These are phyloP conservation scores for Rhizopus sp. DNA, from an alignment of 371 early-diverging fungal species.

Conservation along the genomic window DNA sequence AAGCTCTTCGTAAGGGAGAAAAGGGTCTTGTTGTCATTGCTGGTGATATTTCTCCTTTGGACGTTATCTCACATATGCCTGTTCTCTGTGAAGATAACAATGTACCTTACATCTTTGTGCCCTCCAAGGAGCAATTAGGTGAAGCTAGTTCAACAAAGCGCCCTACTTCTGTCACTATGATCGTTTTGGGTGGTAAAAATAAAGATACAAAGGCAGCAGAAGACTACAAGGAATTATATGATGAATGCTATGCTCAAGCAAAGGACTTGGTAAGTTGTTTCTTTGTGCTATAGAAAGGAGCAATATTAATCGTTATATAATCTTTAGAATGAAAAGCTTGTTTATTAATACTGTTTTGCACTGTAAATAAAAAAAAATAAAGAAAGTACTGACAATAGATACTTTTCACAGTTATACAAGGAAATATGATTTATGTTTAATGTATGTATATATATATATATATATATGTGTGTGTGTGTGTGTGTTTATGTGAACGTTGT, in stretches of 20 bases:
- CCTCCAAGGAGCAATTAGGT: conserved; percentile 93
- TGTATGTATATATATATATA: too few species aligned
- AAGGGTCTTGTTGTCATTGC: conserved; percentile 96
- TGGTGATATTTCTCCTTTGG: conserved; percentile 96
- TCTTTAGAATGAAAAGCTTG: conserved; percentile 36
- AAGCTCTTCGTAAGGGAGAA: conserved; percentile 92
- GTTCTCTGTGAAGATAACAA: conserved; percentile 96
- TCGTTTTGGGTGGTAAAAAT: conserved; percentile 80
- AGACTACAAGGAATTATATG: conserved; percentile 85
- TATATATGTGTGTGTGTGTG: too few species aligned
- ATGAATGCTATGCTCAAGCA: conserved; percentile 69
- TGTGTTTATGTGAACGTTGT: too few species aligned
- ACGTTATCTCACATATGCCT: conserved; percentile 97
- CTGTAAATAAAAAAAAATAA: conserved; percentile 8
- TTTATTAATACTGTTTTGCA: conserved; percentile 24
- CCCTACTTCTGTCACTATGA: conserved; percentile 91
- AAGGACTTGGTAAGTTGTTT: conserved; percentile 62
- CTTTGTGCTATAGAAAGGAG: neutral
- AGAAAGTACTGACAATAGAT: neutral
- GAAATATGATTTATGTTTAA: too few species aligned
- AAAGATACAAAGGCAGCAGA: conserved; percentile 67
- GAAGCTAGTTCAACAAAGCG: conserved; percentile 91
- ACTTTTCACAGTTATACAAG: too few species aligned
- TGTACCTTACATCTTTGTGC: conserved; percentile 95
- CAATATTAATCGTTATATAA: neutral